Conservation (phyloP, 805 yeast genomes). For the Kodamaea sagamina region DNA sequence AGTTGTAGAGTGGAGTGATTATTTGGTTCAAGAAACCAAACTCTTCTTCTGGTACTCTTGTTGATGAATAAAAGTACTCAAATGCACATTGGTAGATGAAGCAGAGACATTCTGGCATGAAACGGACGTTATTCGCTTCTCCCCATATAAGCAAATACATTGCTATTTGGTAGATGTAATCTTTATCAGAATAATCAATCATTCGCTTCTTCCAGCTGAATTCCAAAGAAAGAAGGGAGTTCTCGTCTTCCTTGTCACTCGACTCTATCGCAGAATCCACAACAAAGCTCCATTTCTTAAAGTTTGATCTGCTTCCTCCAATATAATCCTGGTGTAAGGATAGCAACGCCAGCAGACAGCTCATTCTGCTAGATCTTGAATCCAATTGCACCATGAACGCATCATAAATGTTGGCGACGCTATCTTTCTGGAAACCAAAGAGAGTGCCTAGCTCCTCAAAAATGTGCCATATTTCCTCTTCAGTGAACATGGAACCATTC, state of each 20-base stretch:
- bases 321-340: constrained; percentile 88
- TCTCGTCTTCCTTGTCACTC: constrained; percentile 21
- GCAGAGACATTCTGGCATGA: constrained; percentile 46
- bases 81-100: constrained; percentile 33
- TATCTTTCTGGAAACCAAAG: constrained; percentile 86
- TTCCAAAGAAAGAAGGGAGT: constrained; percentile 20
- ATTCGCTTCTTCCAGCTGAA: constrained; percentile 68
- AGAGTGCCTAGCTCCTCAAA: constrained; percentile 58
- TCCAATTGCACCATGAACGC: constrained; percentile 79
- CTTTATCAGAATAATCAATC: constrained; percentile 53
- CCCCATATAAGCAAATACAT: constrained; percentile 71
- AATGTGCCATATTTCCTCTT: constrained; percentile 57
- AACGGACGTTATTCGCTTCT: constrained; percentile 67
- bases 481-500: constrained; percentile 19
- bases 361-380: constrained; percentile 80
- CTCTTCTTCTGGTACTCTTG: constrained; percentile 24
- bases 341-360: constrained; percentile 67
- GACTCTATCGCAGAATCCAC: not conserved
- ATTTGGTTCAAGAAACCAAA: constrained; percentile 39
- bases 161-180: constrained; percentile 66
- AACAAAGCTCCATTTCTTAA: constrained; percentile 72
- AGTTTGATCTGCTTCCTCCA: constrained; percentile 87
- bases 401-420: constrained; percentile 76
- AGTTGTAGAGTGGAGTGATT: constrained; percentile 55
- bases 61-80: constrained; percentile 19